phyloP scores from a whole-genome alignment of 2,329 filamentous ascomycete genomes.

The Xenoacremonium recifei region DNA sequence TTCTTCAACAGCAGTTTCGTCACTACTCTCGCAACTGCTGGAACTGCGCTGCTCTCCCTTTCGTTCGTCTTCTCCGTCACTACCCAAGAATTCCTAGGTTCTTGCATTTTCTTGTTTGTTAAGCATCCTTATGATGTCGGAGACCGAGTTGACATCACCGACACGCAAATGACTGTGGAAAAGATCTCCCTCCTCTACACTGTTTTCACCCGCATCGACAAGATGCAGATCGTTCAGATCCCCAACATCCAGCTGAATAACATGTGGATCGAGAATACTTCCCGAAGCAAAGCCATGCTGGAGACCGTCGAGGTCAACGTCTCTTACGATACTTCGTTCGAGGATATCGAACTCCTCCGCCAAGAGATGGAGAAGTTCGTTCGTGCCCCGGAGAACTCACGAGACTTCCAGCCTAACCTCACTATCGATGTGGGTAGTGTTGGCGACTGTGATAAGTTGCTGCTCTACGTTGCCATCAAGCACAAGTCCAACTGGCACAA shows the following conservation, averaged over 20 bases:
- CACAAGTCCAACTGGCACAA: conserved; percentile 95
- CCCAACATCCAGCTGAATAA: conserved; percentile 92
- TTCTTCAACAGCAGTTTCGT: conserved; percentile 87
- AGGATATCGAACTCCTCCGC: conserved; percentile 84
- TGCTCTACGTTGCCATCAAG: conserved; percentile 78
- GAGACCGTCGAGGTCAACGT: conserved; percentile 79
- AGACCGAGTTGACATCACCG: conserved; percentile 81
- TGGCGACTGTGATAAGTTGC: conserved; percentile 82
- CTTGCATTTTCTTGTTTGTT: conserved; percentile 97
- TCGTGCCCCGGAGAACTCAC: conserved; percentile 75
- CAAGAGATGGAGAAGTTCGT: conserved; percentile 85
- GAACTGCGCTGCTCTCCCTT: conserved; percentile 88
- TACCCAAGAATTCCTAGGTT: conserved; percentile 92
- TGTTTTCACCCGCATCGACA: conserved; percentile 81
- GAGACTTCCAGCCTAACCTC: conserved; percentile 88
- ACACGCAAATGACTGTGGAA: conserved; percentile 76
- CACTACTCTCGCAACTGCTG: conserved; percentile 82
- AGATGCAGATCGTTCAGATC: conserved; percentile 74
- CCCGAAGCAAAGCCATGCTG: conserved; percentile 87
- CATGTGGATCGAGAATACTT: conserved; percentile 93
- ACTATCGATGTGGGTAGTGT: conserved; percentile 76
- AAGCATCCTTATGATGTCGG: conserved; percentile 98
- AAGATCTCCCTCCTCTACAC: conserved; percentile 93
- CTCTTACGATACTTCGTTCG: conserved; percentile 82
- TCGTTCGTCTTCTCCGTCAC: conserved; percentile 95